These are phyloP conservation scores for Fusarium sulawesiense DNA, from an alignment of 2,329 filamentous ascomycete species.

Conservation along the genomic window DNA sequence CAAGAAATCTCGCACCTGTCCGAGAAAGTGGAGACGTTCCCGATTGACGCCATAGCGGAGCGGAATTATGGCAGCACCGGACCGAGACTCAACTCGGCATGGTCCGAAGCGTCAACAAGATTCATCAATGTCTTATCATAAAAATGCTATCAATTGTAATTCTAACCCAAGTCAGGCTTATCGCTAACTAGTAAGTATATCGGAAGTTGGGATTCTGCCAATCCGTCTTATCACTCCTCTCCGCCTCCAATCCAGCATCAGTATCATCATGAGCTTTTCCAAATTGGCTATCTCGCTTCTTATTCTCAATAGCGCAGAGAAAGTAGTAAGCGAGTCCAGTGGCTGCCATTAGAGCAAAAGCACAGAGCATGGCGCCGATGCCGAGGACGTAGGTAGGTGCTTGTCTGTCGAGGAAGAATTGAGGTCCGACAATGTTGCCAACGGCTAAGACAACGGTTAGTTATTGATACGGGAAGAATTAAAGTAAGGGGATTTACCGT, in stretches of 20 bases:
- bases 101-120: neutral
- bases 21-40: neutral
- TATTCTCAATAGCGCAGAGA: conserved; percentile 45
- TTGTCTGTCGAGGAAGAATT: conserved; percentile 45
- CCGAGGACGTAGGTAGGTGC: conserved; percentile 46
- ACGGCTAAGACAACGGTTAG: conserved; percentile 20
- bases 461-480: too few relatives aligned
- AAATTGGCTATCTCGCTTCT: conserved; percentile 23
- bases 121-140: neutral
- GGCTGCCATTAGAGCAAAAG: conserved; percentile 44
- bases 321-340: conserved; percentile 40
- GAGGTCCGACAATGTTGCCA: conserved; percentile 49
- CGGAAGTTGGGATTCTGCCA: conserved; percentile 35
- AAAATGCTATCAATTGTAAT: neutral
- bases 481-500: too few relatives aligned
- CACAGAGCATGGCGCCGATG: conserved; percentile 45
- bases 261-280: conserved; percentile 9
- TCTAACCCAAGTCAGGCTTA: rapidly evolving
- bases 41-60: neutral
- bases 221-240: conserved; percentile 32
- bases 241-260: conserved; percentile 14
- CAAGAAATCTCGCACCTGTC: conserved; percentile 1
- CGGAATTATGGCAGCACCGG: conserved; percentile 1
- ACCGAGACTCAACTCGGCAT: rapidly evolving
- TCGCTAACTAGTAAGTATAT: conserved; percentile 16